Conservation (phyloP, 164 flowering plant species). For the Magnolia kwangsiensis region DNA sequence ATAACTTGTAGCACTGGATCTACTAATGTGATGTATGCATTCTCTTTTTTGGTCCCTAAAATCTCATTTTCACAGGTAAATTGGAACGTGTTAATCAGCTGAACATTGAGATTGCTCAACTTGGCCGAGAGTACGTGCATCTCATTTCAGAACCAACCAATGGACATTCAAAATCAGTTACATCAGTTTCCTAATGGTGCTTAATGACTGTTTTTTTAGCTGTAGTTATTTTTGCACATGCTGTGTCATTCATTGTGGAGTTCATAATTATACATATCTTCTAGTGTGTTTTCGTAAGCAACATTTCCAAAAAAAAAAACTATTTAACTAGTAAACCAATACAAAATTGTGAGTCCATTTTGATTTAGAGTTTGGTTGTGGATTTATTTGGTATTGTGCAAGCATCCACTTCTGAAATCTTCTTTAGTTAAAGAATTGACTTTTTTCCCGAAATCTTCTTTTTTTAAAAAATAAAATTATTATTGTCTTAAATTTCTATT, state of each 20-base stretch:
- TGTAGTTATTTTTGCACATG: neutral
- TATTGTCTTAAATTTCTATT: too few species aligned
- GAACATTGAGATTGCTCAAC: constrained; percentile 53
- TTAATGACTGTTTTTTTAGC: neutral
- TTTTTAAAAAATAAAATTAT: too few species aligned
- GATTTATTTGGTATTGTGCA: neutral
- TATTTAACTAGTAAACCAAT: neutral
- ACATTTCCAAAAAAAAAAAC: too few species aligned
- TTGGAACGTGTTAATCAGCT: constrained; percentile 70
- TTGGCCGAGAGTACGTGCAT: constrained; percentile 69
- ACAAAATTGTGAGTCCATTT: neutral
- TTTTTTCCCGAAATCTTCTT: too few species aligned
- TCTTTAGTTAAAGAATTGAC: neutral
- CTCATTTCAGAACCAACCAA: neutral
- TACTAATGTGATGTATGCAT: neutral
- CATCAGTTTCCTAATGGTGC: neutral
- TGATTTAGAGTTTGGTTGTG: neutral
- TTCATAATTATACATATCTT: neutral
- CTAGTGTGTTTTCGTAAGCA: neutral
- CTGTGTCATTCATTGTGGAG: neutral
- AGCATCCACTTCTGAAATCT: neutral
- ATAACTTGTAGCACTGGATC: neutral
- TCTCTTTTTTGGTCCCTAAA: constrained; percentile 3
- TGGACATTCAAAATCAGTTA: neutral
- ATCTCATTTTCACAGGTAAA: constrained; percentile 48